These are phyloP conservation scores for Agroathelia rolfsii DNA, from an alignment of 1,284 basidiomycete species.

Conservation along the genomic window DNA sequence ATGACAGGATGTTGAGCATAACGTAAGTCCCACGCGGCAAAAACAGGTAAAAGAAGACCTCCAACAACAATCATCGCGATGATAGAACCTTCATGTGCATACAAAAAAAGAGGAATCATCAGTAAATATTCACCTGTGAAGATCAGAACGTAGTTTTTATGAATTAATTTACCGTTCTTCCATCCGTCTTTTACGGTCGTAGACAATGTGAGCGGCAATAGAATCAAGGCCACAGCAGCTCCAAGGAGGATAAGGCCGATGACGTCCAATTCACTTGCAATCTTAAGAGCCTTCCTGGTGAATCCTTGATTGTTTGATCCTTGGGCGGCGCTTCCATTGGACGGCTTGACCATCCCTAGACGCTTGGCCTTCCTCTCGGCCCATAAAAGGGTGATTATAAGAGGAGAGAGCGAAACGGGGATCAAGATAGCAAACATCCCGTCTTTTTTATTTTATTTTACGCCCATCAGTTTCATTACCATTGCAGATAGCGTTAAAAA, in stretches of 20 bases:
- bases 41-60: slow-evolving; percentile 17
- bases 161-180: slow-evolving; percentile 30
- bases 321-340: slow-evolving; percentile 1
- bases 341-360: slow-evolving; percentile 29
- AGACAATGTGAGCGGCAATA: slow-evolving; percentile 58
- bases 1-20: slow-evolving; percentile 25
- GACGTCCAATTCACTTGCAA: slow-evolving; percentile 45
- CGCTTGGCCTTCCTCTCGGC: slow-evolving; percentile 55
- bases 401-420: slow-evolving; percentile 42
- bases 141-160: slow-evolving; percentile 1
- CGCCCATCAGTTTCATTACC: too few species aligned
- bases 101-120: too few species aligned
- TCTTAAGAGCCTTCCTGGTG: slow-evolving; percentile 18
- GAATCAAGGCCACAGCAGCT: slow-evolving; percentile 47
- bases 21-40: slow-evolving; percentile 23
- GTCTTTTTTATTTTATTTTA: slow-evolving; percentile 34
- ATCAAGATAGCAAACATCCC: slow-evolving; percentile 62
- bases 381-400: slow-evolving; percentile 63
- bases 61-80: slow-evolving; percentile 27
- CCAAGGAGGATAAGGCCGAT: slow-evolving; percentile 63
- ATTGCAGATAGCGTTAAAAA: neutral
- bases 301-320: slow-evolving; percentile 7
- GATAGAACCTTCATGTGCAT: slow-evolving; percentile 21
- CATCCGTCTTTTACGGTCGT: slow-evolving; percentile 31
- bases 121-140: neutral